A percentile compares a stretch with the other conserved stretches of the same genome.
phyloP scores from a whole-genome alignment of 129 eudicot genomes.

The Tanacetum coccineum region DNA sequence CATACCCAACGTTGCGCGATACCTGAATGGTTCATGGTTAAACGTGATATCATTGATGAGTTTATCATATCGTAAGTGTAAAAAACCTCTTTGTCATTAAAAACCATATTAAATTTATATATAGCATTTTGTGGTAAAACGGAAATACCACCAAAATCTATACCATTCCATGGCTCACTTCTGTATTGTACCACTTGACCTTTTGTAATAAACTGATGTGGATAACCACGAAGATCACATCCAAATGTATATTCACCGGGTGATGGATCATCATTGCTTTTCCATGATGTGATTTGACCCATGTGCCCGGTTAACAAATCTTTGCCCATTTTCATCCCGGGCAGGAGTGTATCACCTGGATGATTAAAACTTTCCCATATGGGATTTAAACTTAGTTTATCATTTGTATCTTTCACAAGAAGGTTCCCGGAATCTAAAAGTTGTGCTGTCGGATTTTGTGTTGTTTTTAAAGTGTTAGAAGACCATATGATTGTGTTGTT shows the following conservation, averaged over 20 bases:
- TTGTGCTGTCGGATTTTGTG: constrained; percentile 38
- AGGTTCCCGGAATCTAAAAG: constrained; percentile 53
- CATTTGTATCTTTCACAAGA: constrained; percentile 29
- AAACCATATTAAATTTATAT: constrained; percentile 23
- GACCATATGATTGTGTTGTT: constrained; percentile 36
- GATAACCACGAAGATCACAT: constrained; percentile 44
- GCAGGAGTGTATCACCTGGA: constrained; percentile 43
- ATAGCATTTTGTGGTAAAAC: constrained; percentile 22
- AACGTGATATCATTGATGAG: constrained; percentile 31
- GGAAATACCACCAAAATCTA: constrained; percentile 40
- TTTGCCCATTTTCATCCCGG: constrained; percentile 39
- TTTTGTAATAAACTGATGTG: constrained; percentile 39
- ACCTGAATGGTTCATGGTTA: constrained; percentile 37
- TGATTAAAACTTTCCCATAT: constrained; percentile 60
- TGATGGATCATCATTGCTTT: constrained; percentile 53
- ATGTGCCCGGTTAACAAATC: constrained; percentile 33
- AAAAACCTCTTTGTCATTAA: constrained; percentile 31
- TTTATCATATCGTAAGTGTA: constrained; percentile 23
- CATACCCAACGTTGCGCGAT: constrained; percentile 42
- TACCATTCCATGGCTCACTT: constrained; percentile 66
- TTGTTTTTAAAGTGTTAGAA: constrained; percentile 31
- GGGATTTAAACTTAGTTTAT: constrained; percentile 11
- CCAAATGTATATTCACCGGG: constrained; percentile 37
- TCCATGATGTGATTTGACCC: constrained; percentile 46
- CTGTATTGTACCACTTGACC: constrained; percentile 19